Evolutionary conservation across 768 basidiomycete species (phyloP).

Genomic region (Pulveroboletus sp.): DNA sequence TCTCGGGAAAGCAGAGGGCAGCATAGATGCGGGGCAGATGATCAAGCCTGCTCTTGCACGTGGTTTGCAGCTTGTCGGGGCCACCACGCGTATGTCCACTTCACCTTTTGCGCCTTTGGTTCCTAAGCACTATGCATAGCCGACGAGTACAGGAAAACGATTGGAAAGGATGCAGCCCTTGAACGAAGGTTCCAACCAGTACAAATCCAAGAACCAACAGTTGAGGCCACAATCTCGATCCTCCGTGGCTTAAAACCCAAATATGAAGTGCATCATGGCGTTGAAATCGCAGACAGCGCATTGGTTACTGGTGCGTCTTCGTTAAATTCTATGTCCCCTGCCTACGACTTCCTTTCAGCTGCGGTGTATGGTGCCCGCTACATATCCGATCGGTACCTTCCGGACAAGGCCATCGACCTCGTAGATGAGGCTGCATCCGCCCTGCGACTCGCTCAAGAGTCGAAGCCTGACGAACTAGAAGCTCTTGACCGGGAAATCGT

Average conservation of each 20-base stretch:
- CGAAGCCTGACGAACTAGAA: conserved; percentile 84
- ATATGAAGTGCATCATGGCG: conserved; percentile 92
- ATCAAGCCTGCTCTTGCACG: conserved; percentile 89
- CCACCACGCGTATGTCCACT: conserved; percentile 71
- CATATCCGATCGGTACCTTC: conserved; percentile 83
- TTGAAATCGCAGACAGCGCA: conserved; percentile 85
- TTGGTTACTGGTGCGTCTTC: conserved; percentile 69
- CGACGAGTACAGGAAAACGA: conserved; percentile 89
- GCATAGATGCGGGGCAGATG: conserved; percentile 91
- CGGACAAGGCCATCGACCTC: conserved; percentile 90
- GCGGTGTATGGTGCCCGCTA: conserved; percentile 84
- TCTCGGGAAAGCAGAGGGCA: conserved; percentile 88
- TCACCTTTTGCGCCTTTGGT: neutral
- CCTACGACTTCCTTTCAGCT: conserved; percentile 40
- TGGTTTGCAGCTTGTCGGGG: conserved; percentile 85
- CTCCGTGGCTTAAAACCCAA: conserved; percentile 79
- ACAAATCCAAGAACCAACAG: conserved; percentile 82
- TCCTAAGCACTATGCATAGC: conserved; percentile 29
- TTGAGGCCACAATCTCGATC: conserved; percentile 82
- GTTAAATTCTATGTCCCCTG: neutral
- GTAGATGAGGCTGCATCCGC: conserved; percentile 92
- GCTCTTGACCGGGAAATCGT: conserved; percentile 78
- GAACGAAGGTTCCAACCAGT: conserved; percentile 92
- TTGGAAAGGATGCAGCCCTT: conserved; percentile 88
- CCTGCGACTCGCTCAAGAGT: conserved; percentile 83